Percentiles rank a stretch among this genome's conserved stretches.
Conservation (phyloP, 176 grass and related monocot genomes). For the Bolboschoenus planiculmis region DNA sequence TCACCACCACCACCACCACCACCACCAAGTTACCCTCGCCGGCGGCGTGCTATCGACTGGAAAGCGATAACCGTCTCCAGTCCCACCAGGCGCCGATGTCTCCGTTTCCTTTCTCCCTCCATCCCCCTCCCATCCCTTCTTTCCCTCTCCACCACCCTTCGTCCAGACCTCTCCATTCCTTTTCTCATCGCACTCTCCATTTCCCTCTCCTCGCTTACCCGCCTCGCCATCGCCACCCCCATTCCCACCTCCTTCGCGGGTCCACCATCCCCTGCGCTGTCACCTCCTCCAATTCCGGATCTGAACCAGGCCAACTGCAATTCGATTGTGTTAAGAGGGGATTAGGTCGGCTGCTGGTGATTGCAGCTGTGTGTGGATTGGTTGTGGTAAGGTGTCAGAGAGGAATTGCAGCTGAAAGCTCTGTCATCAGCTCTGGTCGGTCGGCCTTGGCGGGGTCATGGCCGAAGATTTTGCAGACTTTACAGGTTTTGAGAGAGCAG, state of each 20-base stretch:
- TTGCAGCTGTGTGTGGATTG: constrained; percentile 22
- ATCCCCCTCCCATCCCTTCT: background rate
- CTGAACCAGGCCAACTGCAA: background rate
- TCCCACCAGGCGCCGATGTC: background rate
- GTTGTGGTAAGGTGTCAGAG: constrained; percentile 19
- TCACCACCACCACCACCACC: too few species aligned
- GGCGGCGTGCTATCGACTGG: background rate
- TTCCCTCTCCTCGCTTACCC: constrained; percentile 24
- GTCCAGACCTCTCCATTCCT: constrained; percentile 28
- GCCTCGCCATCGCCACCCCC: background rate
- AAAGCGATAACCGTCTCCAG: background rate
- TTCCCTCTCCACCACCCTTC: constrained; percentile 12
- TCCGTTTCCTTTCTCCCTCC: constrained; percentile 3
- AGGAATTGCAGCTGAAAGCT: constrained; percentile 29
- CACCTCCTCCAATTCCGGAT: background rate
- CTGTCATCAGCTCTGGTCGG: constrained; percentile 26
- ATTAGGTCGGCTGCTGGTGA: background rate
- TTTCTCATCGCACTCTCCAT: constrained; percentile 36
- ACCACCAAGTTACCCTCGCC: background rate
- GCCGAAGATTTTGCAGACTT: constrained; percentile 53
- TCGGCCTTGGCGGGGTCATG: constrained; percentile 31
- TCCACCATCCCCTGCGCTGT: constrained; percentile 17
- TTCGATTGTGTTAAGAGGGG: background rate
- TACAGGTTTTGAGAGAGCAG: constrained; percentile 73
- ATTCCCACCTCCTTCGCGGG: background rate